Percentiles rank a stretch among this genome's conserved stretches.
Evolutionary conservation across 257 asterid genomes (phyloP).

Genomic region (Anisodus tanguticus): DNA sequence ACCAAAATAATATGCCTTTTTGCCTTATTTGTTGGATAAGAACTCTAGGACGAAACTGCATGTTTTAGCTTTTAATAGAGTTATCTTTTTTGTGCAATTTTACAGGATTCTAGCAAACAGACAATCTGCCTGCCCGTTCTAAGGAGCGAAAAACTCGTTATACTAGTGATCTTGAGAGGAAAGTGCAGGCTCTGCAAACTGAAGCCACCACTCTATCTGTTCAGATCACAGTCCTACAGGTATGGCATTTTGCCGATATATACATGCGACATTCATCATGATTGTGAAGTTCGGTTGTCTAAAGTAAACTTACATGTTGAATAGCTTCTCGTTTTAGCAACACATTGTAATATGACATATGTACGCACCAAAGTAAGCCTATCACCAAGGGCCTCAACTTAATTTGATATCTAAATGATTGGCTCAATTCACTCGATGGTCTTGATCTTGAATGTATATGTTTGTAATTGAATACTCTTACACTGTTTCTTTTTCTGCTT

Average conservation of each 20-base stretch:
- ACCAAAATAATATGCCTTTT: constrained; percentile 11
- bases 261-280: not conserved
- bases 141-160: constrained; percentile 87
- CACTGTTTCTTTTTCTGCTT: not conserved
- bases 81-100: constrained; percentile 18
- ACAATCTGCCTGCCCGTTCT: constrained; percentile 96
- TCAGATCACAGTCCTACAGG: constrained; percentile 89
- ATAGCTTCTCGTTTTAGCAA: not conserved
- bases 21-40: not conserved
- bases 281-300: not conserved
- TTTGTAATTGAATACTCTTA: not conserved
- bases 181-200: constrained; percentile 89
- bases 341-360: not conserved
- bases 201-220: constrained; percentile 94
- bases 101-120: constrained; percentile 91
- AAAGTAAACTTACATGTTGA: constrained; percentile 9
- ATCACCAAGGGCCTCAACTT: constrained; percentile 5
- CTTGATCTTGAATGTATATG: not conserved
- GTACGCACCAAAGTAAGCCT: not conserved
- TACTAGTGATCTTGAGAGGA: constrained; percentile 86
- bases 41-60: constrained; percentile 14
- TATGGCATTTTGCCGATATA: constrained; percentile 18
- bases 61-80: constrained; percentile 18
- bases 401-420: constrained; percentile 11
- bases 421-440: not conserved